Percentiles rank a stretch among this genome's conserved stretches.
Evolutionary conservation across 2,329 filamentous ascomycete species (phyloP).

Genomic region (Colletotrichum graminicola): DNA sequence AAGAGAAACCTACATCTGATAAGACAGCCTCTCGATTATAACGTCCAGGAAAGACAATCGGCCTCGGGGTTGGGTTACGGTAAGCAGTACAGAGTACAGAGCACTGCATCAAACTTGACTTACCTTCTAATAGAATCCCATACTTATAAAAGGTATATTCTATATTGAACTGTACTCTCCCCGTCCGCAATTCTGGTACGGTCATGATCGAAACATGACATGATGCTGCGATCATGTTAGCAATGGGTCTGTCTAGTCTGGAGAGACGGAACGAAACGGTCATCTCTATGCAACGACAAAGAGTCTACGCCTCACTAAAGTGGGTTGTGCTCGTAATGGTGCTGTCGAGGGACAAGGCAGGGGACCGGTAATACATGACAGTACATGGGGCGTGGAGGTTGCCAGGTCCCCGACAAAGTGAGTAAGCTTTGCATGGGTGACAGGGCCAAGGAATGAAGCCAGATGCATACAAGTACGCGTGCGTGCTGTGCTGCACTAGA

Average conservation of each 20-base stretch:
- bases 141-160: no score
- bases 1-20: conserved; percentile 20
- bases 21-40: conserved; percentile 21
- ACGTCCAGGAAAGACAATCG: conserved; percentile 20
- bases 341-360: conserved; percentile 38
- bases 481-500: background rate
- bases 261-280: conserved; percentile 20
- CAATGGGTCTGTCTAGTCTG: conserved; percentile 27
- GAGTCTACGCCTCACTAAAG: conserved; percentile 19
- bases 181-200: conserved; percentile 17
- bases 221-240: conserved; percentile 26
- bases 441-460: conserved; percentile 13
- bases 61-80: no score
- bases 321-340: conserved; percentile 36
- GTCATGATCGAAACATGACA: conserved; percentile 37
- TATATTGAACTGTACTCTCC: no score
- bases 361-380: conserved; percentile 33
- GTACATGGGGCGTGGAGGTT: conserved; percentile 39
- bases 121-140: no score
- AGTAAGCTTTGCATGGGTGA: conserved; percentile 41
- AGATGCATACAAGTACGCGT: background rate
- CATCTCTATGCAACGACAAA: conserved; percentile 23
- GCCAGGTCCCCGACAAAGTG: conserved; percentile 37
- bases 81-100: no score
- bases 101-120: no score